Base-by-base conservation (phyloP, 108 stramenopile species). In the Schizochytrium sp. region DNA sequence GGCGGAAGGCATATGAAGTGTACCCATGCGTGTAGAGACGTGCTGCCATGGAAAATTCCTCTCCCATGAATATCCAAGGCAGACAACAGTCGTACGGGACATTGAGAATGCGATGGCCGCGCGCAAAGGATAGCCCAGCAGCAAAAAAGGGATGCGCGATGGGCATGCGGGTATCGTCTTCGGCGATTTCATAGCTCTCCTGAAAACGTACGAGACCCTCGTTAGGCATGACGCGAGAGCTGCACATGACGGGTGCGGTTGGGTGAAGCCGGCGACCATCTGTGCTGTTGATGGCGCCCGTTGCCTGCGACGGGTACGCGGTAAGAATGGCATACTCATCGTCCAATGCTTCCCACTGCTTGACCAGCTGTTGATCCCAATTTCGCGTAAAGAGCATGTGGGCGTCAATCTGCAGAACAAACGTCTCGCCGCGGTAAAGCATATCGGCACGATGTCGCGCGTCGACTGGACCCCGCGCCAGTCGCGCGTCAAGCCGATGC, bases 371-470 rank as follows among this genome's bases (percentile, higher is more conserved):
- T 4, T 29, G 72, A 90, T 96, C 96, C 96, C 96, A 96, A 53
- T 92, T 76, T n/a, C 58, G 58, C 19, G 95, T 92, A 87, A 96
- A 96, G 10, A 93, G 95, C 94, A 96, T 97, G 91, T 98, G 97
- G 44, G 96, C 96, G 91, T 98, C 97, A 87, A 97, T 96, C 92
- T 97, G 97, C 44, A 98, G 89, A 29, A 95, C 72, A 91, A 95
- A 98, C 48, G 95, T 92, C 92, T 98, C 97, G 5, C 94, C 97
- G 29, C 94, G 92, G 88, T 93, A 95, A 28, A 97, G 88, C 57
- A 91, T 89, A 92, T 96, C 95, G 23, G 93, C 95, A 25, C 95
- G 89, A 34, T 89, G 87, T 14, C 97, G 92, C 63, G 96, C 97
- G 87, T 93, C 95, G 91, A 95, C 95, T n/a, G 97, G 97, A n/a